Base-by-base conservation (phyloP, 2,329 filamentous ascomycete species). In the Colletotrichum sp. region DNA sequence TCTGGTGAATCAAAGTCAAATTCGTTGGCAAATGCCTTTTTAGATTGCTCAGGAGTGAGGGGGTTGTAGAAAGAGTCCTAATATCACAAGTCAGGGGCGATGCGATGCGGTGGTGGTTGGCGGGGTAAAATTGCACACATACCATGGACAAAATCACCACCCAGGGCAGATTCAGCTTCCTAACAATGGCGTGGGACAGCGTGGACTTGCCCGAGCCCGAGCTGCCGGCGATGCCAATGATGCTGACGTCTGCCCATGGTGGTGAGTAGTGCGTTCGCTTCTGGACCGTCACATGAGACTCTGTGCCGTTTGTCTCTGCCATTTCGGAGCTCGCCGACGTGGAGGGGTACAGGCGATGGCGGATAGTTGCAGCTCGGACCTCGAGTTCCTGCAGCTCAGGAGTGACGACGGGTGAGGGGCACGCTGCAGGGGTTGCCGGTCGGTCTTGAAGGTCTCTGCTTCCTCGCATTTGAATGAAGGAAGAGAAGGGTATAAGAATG, bases 11-110 rank as follows among this genome's bases (percentile, higher is more conserved):
- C 97, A 85, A 99, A 98, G 82, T 99, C 97, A 84, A 95, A 98
- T 82, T 98, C 95, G 82, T 98, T 98, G 75, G 87, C 87, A 85
- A 98, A 98, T 1, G 97, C 97, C 80, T 92, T 90, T 78, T 88
- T 91, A 68, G 95, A 96, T 82, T 97, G 89, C 81, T 96, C 96
- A 4, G 92, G 89, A 21, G 92, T 94, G 79, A 99, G 87, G 21
- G 93, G 94, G 86, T 98, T 98, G 87, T 99, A 99, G 85, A 98
- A 99, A 14, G 96, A 98, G 85, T 99, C 97, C 95, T 98, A 78
- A 24, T 12, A 64, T 73, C 48, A 59, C 28, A 43, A 38, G 69
- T 71, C 61, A 74, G 70, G 36, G 48, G 18, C 26, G 21, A 5
- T 36, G 28, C 9, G 4, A 21, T 32, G 26, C 13, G 28, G 24